phyloP scores from a whole-genome alignment of 768 basidiomycete species.

The Tubosaeta sp. region DNA sequence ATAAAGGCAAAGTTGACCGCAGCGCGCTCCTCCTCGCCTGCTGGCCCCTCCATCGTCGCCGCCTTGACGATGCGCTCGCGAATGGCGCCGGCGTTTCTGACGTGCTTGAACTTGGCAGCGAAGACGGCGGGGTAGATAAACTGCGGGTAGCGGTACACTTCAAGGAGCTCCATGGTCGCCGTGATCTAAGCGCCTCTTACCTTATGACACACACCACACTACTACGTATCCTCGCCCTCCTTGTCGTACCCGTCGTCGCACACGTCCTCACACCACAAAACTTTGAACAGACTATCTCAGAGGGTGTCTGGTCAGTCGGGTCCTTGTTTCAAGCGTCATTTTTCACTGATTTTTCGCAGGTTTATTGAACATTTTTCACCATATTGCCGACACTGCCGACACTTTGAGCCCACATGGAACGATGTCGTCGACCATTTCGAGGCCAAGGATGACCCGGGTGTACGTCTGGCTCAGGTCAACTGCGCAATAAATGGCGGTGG shows the following conservation, averaged over 20 bases:
- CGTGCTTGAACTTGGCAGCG: slow-evolving; percentile 57
- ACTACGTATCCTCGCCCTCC: slow-evolving; percentile 20
- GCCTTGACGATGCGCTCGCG: slow-evolving; percentile 69
- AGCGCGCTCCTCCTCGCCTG: slow-evolving; percentile 65
- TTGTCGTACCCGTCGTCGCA: slow-evolving; percentile 26
- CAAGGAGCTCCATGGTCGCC: slow-evolving; percentile 39
- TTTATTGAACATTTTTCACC: slow-evolving; percentile 71
- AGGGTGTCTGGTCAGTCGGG: slow-evolving; percentile 55
- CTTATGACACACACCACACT: neutral
- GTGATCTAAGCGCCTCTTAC: neutral
- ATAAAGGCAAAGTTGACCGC: slow-evolving; percentile 91
- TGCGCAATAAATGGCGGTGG: slow-evolving; percentile 73
- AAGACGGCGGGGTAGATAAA: slow-evolving; percentile 47
- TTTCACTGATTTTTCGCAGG: neutral
- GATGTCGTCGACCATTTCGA: slow-evolving; percentile 53
- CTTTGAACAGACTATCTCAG: slow-evolving; percentile 48
- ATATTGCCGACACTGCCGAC: slow-evolving; percentile 73
- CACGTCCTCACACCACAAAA: slow-evolving; percentile 52
- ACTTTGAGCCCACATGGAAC: slow-evolving; percentile 82
- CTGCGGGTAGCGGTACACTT: slow-evolving; percentile 53
- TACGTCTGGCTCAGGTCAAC: slow-evolving; percentile 78
- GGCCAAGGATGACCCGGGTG: slow-evolving; percentile 33
- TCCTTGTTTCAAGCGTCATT: no score
- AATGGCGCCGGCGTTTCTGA: slow-evolving; percentile 60
- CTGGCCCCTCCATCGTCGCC: slow-evolving; percentile 50